A percentile compares a stretch with the other conserved stretches of the same genome.
Conservation (phyloP, 2,329 filamentous ascomycete genomes). For the Pyrenophora graminea region DNA sequence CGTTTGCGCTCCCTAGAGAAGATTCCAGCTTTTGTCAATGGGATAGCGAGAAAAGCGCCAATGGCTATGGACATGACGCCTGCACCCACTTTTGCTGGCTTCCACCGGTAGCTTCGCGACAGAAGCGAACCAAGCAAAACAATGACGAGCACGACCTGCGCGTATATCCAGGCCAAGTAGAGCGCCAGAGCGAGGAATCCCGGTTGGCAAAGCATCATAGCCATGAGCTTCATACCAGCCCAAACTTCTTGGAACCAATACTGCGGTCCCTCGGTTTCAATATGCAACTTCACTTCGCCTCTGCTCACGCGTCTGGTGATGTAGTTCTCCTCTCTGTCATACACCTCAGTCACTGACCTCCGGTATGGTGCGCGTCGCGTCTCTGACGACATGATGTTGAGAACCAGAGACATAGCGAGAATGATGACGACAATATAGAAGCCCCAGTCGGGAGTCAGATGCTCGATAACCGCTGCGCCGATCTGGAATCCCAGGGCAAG, state of each 20-base stretch:
- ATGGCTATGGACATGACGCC: conserved; percentile 69
- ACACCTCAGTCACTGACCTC: conserved; percentile 66
- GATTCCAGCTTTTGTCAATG: conserved; percentile 71
- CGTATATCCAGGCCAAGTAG: conserved; percentile 80
- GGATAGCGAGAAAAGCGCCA: conserved; percentile 70
- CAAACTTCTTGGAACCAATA: conserved; percentile 80
- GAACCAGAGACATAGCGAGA: conserved; percentile 65
- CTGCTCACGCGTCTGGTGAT: conserved; percentile 63
- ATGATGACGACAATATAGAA: conserved; percentile 75
- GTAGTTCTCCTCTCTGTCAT: conserved; percentile 52
- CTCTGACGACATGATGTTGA: conserved; percentile 74
- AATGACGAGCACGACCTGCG: conserved; percentile 73
- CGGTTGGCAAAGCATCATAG: conserved; percentile 73
- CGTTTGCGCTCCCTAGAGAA: conserved; percentile 68
- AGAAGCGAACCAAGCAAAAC: conserved; percentile 71
- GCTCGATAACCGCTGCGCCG: conserved; percentile 70
- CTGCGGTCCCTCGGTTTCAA: conserved; percentile 69
- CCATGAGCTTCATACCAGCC: conserved; percentile 68
- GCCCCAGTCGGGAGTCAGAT: conserved; percentile 69
- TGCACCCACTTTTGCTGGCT: conserved; percentile 67
- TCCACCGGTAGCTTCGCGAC: conserved; percentile 68
- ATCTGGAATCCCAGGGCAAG: conserved; percentile 72
- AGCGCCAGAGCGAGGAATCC: conserved; percentile 73
- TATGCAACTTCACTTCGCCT: conserved; percentile 77
- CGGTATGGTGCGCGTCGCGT: conserved; percentile 71